Conservation (phyloP, 345 rosid species). For the Aquilaria malaccensis region DNA sequence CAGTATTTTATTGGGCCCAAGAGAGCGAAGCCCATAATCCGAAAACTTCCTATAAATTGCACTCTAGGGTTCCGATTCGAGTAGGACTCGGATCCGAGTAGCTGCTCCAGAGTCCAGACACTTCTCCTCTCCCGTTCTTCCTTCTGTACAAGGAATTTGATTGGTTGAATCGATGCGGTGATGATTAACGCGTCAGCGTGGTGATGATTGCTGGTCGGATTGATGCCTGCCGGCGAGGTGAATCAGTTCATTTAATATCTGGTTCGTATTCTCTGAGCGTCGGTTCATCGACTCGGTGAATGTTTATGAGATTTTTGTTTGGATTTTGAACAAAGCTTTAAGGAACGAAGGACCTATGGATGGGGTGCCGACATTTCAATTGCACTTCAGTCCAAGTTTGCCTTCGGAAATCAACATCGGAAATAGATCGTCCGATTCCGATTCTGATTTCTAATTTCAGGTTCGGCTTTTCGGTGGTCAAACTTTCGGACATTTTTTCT, state of each 20-base stretch:
- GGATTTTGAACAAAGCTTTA: no score
- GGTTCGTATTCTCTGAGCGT: conserved; percentile 23
- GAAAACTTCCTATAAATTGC: background rate
- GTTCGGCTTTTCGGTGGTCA: conserved; percentile 2
- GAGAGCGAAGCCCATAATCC: background rate
- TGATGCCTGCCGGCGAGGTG: conserved; percentile 7
- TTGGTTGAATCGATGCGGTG: conserved; percentile 8
- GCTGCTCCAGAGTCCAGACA: no score
- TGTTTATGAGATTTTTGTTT: background rate
- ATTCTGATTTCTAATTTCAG: no score
- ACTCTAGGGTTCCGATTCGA: conserved; percentile 6
- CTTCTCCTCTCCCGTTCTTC: background rate
- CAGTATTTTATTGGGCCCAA: background rate
- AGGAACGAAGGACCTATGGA: conserved; percentile 16
- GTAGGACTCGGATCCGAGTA: no score
- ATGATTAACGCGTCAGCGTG: conserved; percentile 4
- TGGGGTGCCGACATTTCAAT: conserved; percentile 2
- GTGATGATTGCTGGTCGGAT: conserved; percentile 10
- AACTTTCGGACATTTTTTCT: conserved; percentile 1
- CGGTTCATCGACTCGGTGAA: background rate
- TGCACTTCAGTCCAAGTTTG: conserved; percentile 16
- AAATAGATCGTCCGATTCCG: conserved; percentile 1
- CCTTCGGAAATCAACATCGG: conserved; percentile 15
- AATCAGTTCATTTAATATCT: background rate
- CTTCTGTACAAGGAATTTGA: background rate